phyloP scores from a whole-genome alignment of 257 asterid species.

The Salvia rosmarinus region DNA sequence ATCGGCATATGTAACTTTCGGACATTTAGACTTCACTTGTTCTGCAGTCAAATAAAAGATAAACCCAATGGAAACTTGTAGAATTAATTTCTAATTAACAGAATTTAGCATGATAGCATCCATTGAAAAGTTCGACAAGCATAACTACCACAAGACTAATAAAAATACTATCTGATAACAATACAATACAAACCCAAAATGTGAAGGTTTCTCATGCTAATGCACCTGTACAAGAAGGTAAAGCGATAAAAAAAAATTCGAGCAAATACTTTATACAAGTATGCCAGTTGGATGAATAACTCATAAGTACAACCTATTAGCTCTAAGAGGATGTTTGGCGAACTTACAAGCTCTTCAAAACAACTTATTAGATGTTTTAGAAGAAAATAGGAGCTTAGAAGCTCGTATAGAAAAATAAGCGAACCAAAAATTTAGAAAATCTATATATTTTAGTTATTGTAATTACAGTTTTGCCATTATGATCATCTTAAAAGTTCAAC shows the following conservation, averaged over 20 bases:
- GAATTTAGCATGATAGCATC: no score
- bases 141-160: constrained; percentile 7
- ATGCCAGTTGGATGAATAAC: background rate
- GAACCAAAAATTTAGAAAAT: background rate
- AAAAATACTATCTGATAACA: constrained; percentile 4
- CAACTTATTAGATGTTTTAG: background rate
- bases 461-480: background rate
- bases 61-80: constrained; percentile 9
- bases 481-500: background rate
- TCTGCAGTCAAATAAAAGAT: constrained; percentile 61
- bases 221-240: background rate
- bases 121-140: background rate
- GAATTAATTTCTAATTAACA: no score
- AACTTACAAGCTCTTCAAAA: background rate
- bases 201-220: constrained; percentile 6
- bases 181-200: constrained; percentile 4
- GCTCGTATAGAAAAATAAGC: background rate
- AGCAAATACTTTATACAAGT: constrained; percentile 1
- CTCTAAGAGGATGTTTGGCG: background rate
- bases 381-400: background rate
- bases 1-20: constrained; percentile 82
- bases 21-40: constrained; percentile 75
- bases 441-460: background rate
- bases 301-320: background rate
- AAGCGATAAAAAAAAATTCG: constrained; percentile 1